These are phyloP conservation scores for Elsinoe fawcettii DNA, from an alignment of 2,329 filamentous ascomycete species.

Conservation along the genomic window DNA sequence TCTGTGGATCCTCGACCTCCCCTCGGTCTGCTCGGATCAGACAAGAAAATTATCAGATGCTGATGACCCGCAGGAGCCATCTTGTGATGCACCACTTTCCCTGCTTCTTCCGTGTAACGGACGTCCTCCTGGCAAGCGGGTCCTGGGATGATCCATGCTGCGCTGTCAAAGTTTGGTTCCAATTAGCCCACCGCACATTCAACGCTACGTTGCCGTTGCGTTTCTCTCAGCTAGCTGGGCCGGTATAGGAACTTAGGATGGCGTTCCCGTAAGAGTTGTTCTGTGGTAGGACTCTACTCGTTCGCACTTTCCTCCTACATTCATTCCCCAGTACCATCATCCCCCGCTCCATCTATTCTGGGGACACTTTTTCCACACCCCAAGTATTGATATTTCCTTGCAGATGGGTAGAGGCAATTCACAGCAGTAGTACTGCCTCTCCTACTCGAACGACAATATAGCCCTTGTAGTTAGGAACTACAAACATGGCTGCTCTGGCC, in stretches of 20 bases:
- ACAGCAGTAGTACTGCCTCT: not conserved
- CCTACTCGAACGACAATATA: not conserved
- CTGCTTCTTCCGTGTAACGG: not conserved
- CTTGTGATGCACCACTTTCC: not conserved
- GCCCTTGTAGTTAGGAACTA: not conserved
- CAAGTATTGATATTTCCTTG: not conserved
- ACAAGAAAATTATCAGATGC: constrained; percentile 4
- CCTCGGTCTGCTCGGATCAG: constrained; percentile 9
- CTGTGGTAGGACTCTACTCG: not conserved
- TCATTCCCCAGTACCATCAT: not conserved
- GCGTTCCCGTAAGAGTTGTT: not conserved
- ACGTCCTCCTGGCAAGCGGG: not conserved
- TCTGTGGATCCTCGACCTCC: not conserved
- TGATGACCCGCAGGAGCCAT: constrained; percentile 4
- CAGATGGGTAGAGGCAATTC: not conserved
- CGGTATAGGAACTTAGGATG: not conserved
- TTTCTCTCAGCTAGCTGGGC: not conserved
- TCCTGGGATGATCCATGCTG: not conserved
- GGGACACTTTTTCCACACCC: not conserved
- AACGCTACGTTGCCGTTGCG: not conserved
- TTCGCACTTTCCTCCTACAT: not conserved
- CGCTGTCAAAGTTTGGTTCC: not conserved
- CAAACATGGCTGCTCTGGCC: constrained; percentile 1
- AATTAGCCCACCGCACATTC: not conserved
- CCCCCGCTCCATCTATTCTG: too few species aligned